A percentile compares a stretch with the other conserved stretches of the same genome.
Evolutionary conservation across 192 early-diverging fungal species (phyloP).

Genomic region (Thamnidium elegans): DNA sequence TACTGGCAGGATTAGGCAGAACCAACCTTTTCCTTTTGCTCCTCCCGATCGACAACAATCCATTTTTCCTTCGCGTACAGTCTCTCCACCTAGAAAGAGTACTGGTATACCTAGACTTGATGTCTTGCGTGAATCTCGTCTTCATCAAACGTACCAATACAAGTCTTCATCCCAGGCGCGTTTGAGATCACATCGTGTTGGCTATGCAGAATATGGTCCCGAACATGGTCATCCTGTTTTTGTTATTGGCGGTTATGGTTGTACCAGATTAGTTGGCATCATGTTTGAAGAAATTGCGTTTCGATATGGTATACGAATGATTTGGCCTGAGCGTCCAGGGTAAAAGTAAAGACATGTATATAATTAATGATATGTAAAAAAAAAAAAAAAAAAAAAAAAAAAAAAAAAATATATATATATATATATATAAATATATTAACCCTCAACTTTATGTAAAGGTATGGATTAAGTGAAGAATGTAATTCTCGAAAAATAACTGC

Average conservation of each 20-base stretch:
- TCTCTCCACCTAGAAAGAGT: neutral
- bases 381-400: too few relatives aligned
- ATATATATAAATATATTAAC: neutral
- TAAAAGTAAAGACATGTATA: slow-evolving; percentile 1
- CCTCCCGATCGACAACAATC: slow-evolving; percentile 1
- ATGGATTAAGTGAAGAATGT: slow-evolving; percentile 39
- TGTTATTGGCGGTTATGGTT: slow-evolving; percentile 40
- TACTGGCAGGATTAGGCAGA: neutral
- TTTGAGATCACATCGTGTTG: slow-evolving; percentile 22
- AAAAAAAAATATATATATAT: too few relatives aligned
- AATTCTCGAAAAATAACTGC: slow-evolving; percentile 29
- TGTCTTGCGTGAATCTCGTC: slow-evolving; percentile 21
- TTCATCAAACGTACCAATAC: slow-evolving; percentile 33
- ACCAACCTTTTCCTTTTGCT: too few relatives aligned
- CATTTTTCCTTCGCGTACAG: neutral
- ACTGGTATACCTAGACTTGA: slow-evolving; percentile 4
- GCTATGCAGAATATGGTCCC: slow-evolving; percentile 38
- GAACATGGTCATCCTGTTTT: slow-evolving; percentile 29
- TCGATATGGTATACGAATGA: slow-evolving; percentile 32
- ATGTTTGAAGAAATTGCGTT: slow-evolving; percentile 43
- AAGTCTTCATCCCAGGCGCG: neutral
- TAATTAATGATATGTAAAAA: neutral
- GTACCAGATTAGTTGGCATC: slow-evolving; percentile 35
- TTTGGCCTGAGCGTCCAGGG: slow-evolving; percentile 42
- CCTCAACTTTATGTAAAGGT: slow-evolving; percentile 9